These are phyloP conservation scores for Phytophthora pini DNA, from an alignment of 352 stramenopile genomes.

Conservation along the genomic window DNA sequence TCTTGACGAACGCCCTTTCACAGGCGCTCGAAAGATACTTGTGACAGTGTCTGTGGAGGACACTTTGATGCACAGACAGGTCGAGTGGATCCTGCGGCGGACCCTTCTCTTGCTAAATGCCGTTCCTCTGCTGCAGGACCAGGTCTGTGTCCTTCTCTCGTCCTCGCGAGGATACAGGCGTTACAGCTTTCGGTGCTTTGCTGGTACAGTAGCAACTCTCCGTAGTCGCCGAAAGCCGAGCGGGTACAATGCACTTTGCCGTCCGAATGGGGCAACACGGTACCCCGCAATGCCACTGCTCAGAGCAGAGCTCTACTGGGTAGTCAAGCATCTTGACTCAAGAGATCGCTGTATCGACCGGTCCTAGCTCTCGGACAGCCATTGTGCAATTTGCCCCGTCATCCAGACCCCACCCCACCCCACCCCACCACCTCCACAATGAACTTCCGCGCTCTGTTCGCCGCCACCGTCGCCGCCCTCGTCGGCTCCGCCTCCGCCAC, in stretches of 20 bases:
- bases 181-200: conserved; percentile 5
- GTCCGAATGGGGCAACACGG: neutral
- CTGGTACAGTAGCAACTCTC: conserved; percentile 4
- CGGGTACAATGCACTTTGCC: neutral
- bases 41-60: neutral
- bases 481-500: conserved; percentile 15
- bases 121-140: conserved; percentile 34
- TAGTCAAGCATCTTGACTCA: too few species aligned
- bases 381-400: conserved; percentile 21
- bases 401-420: neutral
- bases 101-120: conserved; percentile 13
- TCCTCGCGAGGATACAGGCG: conserved; percentile 18
- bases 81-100: conserved; percentile 10
- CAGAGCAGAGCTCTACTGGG: neutral
- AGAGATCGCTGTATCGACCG: neutral
- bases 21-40: neutral
- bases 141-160: conserved; percentile 21
- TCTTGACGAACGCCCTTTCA: neutral
- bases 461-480: conserved; percentile 26
- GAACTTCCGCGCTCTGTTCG: conserved; percentile 33
- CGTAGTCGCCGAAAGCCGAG: conserved; percentile 15
- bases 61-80: conserved; percentile 12
- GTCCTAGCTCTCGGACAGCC: neutral
- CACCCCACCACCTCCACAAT: conserved; percentile 17
- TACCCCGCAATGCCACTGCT: too few species aligned